Base-by-base conservation (phyloP, 164 flowering plant species). In the Macadamia tetraphylla region DNA sequence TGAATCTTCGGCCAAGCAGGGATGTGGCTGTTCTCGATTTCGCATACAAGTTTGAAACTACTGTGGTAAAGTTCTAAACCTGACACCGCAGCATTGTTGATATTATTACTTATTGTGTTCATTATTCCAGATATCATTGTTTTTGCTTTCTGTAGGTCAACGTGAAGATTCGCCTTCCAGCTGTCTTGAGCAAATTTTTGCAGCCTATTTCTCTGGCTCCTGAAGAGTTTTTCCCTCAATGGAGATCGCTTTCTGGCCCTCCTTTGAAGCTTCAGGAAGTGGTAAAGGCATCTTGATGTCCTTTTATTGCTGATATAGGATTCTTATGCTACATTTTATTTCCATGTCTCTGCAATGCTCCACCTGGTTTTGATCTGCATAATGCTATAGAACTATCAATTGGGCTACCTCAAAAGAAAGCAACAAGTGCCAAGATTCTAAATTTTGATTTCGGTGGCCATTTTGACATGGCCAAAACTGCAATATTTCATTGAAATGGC, bases 251-350 rank as follows among this genome's bases (percentile, higher is more conserved):
- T 66, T 84, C 98, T 59, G 99, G 96, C n/a, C 97, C 97, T 17
- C 98, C 99, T 30, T 78, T 92, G 83, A 94, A 92, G 83, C 92
- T 94, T 65, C 99, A 92, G 81, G 99, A 95, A 95, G 99, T 95
- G 84, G 99, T 92, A 79, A 58, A 75, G 67, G 31, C 64, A 44
- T 62, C 17, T 11, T 70, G 49, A 58, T 48, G 29, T 43, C 43
- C 23, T 35, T 2, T 40, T 9, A 11, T 60, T 64, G 53, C 23
- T 0, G 8, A 49, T 13, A 29, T 61, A 40, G 53, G 42, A 55
- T 31, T 59, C 48, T 43, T 23, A 40, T 58, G 32, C 42, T 30
- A 35, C 40, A 35, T 35, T 35, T 35, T 35, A 2, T 35, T 35
- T 35, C 5, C 40, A 35, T 35, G 40, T 35, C 5, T n/a, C 18